Evolutionary conservation across 805 yeast species (phyloP), one percentile per base, ranked within the genome.

Genomic region (Gaillardinia entomophila): DNA sequence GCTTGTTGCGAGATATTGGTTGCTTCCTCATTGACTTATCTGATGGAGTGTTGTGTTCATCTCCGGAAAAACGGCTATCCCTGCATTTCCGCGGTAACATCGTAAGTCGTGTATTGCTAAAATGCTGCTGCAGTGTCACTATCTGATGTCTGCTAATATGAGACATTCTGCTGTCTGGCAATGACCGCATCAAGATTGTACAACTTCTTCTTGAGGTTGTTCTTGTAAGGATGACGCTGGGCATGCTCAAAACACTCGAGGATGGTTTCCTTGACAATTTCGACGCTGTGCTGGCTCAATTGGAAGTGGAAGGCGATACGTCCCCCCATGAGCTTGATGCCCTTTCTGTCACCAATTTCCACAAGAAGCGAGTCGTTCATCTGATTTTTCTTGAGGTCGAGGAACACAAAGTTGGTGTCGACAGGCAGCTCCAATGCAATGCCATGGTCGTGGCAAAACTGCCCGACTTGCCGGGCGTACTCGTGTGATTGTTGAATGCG

Each of bases 351-450:
- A 37, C 81, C 86, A 37, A 70, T 59, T 43, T 70, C 68, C 16
- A 66, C 67, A 36, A 85, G 58, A 19, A 66, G 64, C 13, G 58
- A 70, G 17, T 79, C 76, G 49, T 80, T 75, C 56, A 87, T 72
- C 32, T 64, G 64, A 42, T 73, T 73, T 24, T 55, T 56, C 38
- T 43, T 48, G 36, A 76, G 57, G 52, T 88, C 90, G 32, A 85
- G 48, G 49, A 85, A 85, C 27, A 89, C 88, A 56, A 89, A 86
- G 53, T 81, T 87, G 10, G 96, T 82, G 40, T 88, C 79, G 3
- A 78, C 82, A 3, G 96, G 96, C n/a, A 74, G 66, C 49, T 75
- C 81, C 38, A 84, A 60, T 18, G 65, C 57, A 35, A 83, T 72
- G 8, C 79, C 81, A 30, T 75, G 48, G 24, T 58, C 54, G 28